Evolutionary conservation across 2,329 filamentous ascomycete genomes (phyloP), one percentile per base, ranked within the genome.

Genomic region (Diaporthe sp.): DNA sequence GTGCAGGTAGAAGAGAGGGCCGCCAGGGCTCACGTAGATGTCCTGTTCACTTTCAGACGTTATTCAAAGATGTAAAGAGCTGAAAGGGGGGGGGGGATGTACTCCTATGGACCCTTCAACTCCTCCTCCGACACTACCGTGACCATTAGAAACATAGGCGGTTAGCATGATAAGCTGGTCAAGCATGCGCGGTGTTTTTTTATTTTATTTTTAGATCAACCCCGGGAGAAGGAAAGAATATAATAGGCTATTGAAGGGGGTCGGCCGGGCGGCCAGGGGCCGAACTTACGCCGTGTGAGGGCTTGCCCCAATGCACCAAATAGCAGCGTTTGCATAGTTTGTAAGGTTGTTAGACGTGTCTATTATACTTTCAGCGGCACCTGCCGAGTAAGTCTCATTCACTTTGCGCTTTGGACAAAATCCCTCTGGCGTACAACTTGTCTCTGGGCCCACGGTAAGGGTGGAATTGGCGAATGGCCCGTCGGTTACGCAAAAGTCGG

Each of bases 401-500:
- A 85, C 74, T 73, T 84, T 83, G 15, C 82, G 81, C 66, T 81
- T 81, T 35, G 85, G 75, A 78, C 83, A 83, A 68, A 83, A 83
- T 19, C 83, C 83, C 71, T 85, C 84, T 68, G 81, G 80, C 42
- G 77, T 80, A 27, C 79, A 71, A 72, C 81, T 79, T 37, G 56
- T 61, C 15, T 81, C 82, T 15, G 83, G 79, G 22, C 81, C 82
- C 30, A 84, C 79, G 30, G 80, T 79, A 32, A 83, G 78, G 0
- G 78, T 80, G 44, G 81, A 70, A 72, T 83, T 81, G 15, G 76
- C 76, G 76, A 84, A 84, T 0, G 82, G 81, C 2, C 83, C 83
- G 47, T 81, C 78, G 0, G 75, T 58, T 39, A 84, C 79, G 75
- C 83, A 85, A 39, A 82, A 82, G 56, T 81, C 77, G 12, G 80